Evolutionary conservation across 495 filamentous ascomycete species (phyloP), one percentile per base, ranked within the genome.

Genomic region (Lophiotrema nucula): DNA sequence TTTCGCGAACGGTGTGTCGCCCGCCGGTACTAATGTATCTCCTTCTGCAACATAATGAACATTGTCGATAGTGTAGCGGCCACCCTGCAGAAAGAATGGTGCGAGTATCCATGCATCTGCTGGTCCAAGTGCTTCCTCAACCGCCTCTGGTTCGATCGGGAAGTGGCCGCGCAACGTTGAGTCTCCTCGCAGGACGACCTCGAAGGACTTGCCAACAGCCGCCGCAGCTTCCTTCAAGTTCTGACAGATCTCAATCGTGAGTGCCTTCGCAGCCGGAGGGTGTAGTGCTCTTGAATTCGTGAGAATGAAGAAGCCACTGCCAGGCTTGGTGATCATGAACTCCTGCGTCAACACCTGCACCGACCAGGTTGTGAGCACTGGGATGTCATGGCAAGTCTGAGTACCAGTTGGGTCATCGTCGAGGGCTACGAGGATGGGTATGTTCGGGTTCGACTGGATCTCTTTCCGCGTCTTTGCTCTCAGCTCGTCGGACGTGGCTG

Each of bases 381-480:
- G 68, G 60, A 83, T 79, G 47, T 79, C 73, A 44, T 83, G 79
- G 65, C 79, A 81, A 47, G 80, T 81, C 64, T 81, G 79, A 0
- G 80, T 83, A 15, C 79, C 79, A 10, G 79, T 82, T 44, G 79
- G 79, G 51, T 82, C 79, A 52, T 82, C 79, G 41, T 82, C 79
- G 15, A 82, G 73, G 2, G 78, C 73, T 15, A 82, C 75, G 15
- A 82, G 73, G 2, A 64, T 43, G 0, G 60, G 58, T 4, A 41
- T 60, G 8, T 19, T 3, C 2, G 42, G n/a, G 42, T 35, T 47
- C 15, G 26, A 25, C 8, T 48, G 41, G 43, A 48, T 47, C 22
- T 48, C 18, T n/a, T 38, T 13, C 19, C 42, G 53, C 4, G 42
- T 56, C 22, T 47, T 13, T 25, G 42, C n/a, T 12, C 53, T 23